These are phyloP conservation scores for Volvariella surrecta DNA, from an alignment of 1,284 basidiomycete genomes.

Conservation along the genomic window DNA sequence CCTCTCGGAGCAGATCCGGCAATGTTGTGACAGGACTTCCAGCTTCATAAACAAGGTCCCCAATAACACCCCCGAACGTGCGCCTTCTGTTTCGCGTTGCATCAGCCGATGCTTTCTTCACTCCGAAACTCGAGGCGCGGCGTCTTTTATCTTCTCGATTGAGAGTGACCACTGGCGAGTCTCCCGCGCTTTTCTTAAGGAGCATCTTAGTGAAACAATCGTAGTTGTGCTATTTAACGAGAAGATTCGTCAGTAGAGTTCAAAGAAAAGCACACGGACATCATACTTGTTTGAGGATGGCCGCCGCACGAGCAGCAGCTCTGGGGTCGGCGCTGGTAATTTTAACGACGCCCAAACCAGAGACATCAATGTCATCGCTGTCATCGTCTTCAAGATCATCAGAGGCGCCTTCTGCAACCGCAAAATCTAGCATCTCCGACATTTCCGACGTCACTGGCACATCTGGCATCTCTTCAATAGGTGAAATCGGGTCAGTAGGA, in stretches of 20 bases:
- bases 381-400: conserved; percentile 23
- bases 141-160: conserved; percentile 24
- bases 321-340: conserved; percentile 75
- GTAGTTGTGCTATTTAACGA: conserved; percentile 61
- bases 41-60: conserved; percentile 45
- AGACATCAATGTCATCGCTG: conserved; percentile 22
- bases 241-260: conserved; percentile 8
- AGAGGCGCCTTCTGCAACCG: conserved; percentile 9
- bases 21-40: conserved; percentile 45
- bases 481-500: too few relatives aligned
- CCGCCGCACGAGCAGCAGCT: conserved; percentile 83
- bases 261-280: conserved; percentile 4
- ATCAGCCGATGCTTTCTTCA: conserved; percentile 10
- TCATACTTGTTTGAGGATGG: conserved; percentile 74
- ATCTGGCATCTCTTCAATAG: too few relatives aligned
- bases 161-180: too few relatives aligned
- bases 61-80: conserved; percentile 37
- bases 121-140: conserved; percentile 22
- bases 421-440: conserved; percentile 6
- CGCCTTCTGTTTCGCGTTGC: conserved; percentile 19
- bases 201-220: conserved; percentile 62
- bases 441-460: conserved; percentile 5
- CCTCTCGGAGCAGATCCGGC: conserved; percentile 48
- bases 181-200: conserved; percentile 12
- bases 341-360: conserved; percentile 49